Base-by-base conservation (phyloP, 2,329 filamentous ascomycete genomes). In the Colletotrichum theobromicola region DNA sequence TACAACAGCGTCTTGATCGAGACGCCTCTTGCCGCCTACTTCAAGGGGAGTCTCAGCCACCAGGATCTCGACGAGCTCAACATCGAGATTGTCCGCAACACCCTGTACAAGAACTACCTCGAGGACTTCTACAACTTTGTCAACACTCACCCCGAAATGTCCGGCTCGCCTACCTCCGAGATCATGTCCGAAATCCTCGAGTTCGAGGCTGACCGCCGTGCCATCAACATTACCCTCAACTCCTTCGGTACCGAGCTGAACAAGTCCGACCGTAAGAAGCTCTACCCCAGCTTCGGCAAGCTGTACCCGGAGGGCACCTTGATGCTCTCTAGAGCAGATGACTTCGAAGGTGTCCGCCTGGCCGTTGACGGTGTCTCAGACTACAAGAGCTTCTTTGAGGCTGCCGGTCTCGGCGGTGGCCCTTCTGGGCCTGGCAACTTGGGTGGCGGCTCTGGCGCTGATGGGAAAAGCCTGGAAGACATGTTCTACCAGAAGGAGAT, bases 401-500 rank as follows among this genome's bases (percentile, higher is more conserved):
- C 96, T 75, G 94, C 96, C 79, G 95, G 94, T 50, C 90, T 96
- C 60, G 92, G 93, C 37, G 92, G 94, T 46, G 92, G 93, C 2
- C 88, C 92, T 37, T 90, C 91, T 6, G 92, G 94, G 5, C 90
- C 95, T 34, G 95, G 95, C 60, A 98, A 97, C 84, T 95, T 96
- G 94, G 91, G 92, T 28, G 94, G 94, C 75, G 95, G 95, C 42
- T 88, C 91, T n/a, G 92, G 93, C 30, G 89, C 91, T 18, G 95
- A 98, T 78, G 94, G 94, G 63, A 95, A 94, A 87, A 98, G 96
- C 80, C 85, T 99, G 79, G 97, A 99, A 83, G 97, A 99, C 82
- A 89, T 99, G 88, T 99, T 99, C 86, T 99, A 99, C 84, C 95
- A 98, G 85, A 98, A 98, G 87, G 97, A 99, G 87, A 98, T 98